Percentiles rank a stretch among this genome's conserved stretches.
phyloP scores from a whole-genome alignment of 2,329 filamentous ascomycete genomes.

The Penicillium hesseltinei region DNA sequence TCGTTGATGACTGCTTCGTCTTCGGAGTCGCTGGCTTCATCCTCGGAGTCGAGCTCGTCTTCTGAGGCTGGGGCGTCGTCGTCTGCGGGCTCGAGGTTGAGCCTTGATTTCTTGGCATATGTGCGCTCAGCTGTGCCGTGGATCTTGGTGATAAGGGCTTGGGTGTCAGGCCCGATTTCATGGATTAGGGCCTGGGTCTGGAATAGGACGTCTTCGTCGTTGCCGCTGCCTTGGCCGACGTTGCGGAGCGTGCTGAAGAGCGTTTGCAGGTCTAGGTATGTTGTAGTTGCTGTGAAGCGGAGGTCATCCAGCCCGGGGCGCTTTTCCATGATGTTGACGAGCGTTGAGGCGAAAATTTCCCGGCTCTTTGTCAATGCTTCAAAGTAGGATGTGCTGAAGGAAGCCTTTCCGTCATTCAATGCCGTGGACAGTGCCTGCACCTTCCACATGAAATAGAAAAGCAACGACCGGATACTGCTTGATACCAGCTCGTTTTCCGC shows the following conservation, averaged over 20 bases:
- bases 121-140: slow-evolving; percentile 74
- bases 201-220: slow-evolving; percentile 48
- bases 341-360: slow-evolving; percentile 50
- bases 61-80: slow-evolving; percentile 72
- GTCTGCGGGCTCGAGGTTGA: slow-evolving; percentile 51
- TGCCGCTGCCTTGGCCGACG: slow-evolving; percentile 39
- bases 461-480: slow-evolving; percentile 70
- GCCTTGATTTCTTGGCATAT: slow-evolving; percentile 65
- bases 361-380: slow-evolving; percentile 64
- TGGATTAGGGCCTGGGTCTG: slow-evolving; percentile 64
- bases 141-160: slow-evolving; percentile 68
- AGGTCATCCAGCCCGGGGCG: slow-evolving; percentile 69
- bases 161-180: slow-evolving; percentile 63
- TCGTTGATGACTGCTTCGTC: slow-evolving; percentile 46
- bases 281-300: slow-evolving; percentile 70
- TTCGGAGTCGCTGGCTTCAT: slow-evolving; percentile 31
- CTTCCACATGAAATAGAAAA: slow-evolving; percentile 98
- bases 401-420: slow-evolving; percentile 54
- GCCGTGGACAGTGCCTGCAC: slow-evolving; percentile 59
- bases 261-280: slow-evolving; percentile 77
- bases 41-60: slow-evolving; percentile 52
- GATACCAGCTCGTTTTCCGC: slow-evolving; percentile 76
- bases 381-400: slow-evolving; percentile 63
- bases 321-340: slow-evolving; percentile 51
- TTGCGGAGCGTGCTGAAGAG: slow-evolving; percentile 72